phyloP scores from a whole-genome alignment of 2,329 filamentous ascomycete species.

The Pestalotiopsis sp. region DNA sequence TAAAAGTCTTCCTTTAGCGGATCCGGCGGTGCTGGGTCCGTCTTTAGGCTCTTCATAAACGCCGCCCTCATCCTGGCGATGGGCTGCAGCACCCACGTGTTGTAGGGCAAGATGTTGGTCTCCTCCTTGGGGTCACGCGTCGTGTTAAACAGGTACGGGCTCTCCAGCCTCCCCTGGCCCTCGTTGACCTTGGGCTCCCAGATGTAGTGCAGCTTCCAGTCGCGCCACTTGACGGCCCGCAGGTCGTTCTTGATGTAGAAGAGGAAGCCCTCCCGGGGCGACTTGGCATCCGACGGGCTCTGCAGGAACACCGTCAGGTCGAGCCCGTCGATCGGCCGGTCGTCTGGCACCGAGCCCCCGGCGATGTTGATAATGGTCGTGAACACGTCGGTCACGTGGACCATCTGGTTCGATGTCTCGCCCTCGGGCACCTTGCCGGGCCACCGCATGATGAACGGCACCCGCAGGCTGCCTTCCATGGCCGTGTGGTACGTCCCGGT shows the following conservation, averaged over 20 bases:
- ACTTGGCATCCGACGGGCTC: conserved; percentile 20
- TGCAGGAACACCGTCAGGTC: conserved; percentile 30
- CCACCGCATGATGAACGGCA: conserved; percentile 38
- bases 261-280: conserved; percentile 27
- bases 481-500: conserved; percentile 37
- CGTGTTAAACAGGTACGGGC: neutral
- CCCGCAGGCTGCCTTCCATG: conserved; percentile 38
- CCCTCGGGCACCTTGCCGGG: conserved; percentile 29
- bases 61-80: neutral
- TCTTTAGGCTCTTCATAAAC: neutral
- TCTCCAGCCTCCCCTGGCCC: neutral
- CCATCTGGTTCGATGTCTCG: conserved; percentile 31
- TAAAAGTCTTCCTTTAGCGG: neutral
- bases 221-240: conserved; percentile 35
- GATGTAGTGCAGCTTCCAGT: conserved; percentile 37
- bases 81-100: neutral
- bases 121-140: neutral
- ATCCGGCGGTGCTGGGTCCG: neutral
- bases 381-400: conserved; percentile 37
- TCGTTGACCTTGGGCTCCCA: conserved; percentile 38
- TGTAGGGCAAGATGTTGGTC: neutral
- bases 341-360: conserved; percentile 18
- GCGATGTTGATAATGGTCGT: conserved; percentile 32
- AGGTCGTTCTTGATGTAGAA: conserved; percentile 39
- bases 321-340: conserved; percentile 34